Conservation (phyloP, 352 stramenopile species). For the Globisporangium orthogonon region DNA sequence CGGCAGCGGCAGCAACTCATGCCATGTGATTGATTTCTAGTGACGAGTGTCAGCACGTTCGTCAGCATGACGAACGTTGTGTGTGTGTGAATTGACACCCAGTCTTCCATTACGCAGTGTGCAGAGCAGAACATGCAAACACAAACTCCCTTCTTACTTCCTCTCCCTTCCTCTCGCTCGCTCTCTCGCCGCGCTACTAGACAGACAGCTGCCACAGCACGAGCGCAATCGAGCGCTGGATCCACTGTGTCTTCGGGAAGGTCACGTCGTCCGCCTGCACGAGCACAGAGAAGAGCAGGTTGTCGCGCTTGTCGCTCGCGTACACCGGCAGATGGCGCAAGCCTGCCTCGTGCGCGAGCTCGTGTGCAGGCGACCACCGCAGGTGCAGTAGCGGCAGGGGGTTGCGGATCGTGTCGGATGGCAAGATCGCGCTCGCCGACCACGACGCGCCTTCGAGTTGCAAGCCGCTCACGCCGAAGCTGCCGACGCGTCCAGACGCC, state of each 20-base stretch:
- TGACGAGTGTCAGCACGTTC: neutral
- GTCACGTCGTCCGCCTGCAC: conserved; percentile 42
- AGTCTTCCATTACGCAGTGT: neutral
- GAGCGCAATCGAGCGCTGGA: conserved; percentile 77
- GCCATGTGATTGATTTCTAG: neutral
- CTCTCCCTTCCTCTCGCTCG: neutral
- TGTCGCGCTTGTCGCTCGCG: conserved; percentile 61
- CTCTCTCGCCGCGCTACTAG: conserved; percentile 8
- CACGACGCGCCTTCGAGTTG: conserved; percentile 82
- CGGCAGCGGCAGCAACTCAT: neutral
- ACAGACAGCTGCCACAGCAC: conserved; percentile 65
- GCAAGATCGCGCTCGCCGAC: conserved; percentile 53
- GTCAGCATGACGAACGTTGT: neutral
- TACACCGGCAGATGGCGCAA: conserved; percentile 80
- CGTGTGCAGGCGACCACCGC: conserved; percentile 44
- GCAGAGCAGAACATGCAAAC: conserved; percentile 7
- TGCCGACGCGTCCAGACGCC: conserved; percentile 23
- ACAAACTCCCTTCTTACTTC: neutral
- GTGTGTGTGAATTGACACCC: neutral
- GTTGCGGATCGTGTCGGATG: conserved; percentile 76
- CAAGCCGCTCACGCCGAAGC: conserved; percentile 64
- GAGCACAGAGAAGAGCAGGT: conserved; percentile 79
- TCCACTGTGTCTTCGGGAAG: conserved; percentile 64
- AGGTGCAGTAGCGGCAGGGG: conserved; percentile 62
- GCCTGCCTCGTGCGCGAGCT: conserved; percentile 16